A percentile compares a stretch with the other conserved stretches of the same genome.
Evolutionary conservation across 192 early-diverging fungal species (phyloP).

Genomic region (Kickxella alabastrina): DNA sequence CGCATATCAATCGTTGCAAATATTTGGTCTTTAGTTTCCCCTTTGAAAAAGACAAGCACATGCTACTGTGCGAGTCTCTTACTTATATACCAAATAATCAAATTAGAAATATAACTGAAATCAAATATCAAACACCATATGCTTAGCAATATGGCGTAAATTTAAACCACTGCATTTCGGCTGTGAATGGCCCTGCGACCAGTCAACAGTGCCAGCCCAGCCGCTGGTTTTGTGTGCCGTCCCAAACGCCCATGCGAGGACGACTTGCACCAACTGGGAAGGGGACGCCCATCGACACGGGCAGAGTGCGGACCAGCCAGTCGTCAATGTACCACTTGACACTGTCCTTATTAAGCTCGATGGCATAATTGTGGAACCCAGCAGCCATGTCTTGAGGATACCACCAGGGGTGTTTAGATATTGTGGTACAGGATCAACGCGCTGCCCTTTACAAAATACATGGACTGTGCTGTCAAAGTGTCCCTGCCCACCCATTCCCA

Average conservation of each 20-base stretch:
- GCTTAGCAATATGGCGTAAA: too few relatives aligned
- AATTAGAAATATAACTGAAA: too few relatives aligned
- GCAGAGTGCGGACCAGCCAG: slow-evolving; percentile 45
- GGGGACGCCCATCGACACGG: slow-evolving; percentile 11
- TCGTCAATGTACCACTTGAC: slow-evolving; percentile 60
- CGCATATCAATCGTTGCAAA: too few relatives aligned
- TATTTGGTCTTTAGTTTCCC: too few relatives aligned
- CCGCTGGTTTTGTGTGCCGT: slow-evolving; percentile 41
- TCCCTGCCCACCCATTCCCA: slow-evolving; percentile 63
- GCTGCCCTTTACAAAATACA: slow-evolving; percentile 55
- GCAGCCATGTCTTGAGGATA: slow-evolving; percentile 34
- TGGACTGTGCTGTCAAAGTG: slow-evolving; percentile 46
- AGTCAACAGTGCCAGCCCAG: slow-evolving; percentile 50
- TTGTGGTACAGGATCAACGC: slow-evolving; percentile 30
- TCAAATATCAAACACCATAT: too few relatives aligned
- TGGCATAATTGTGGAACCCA: slow-evolving; percentile 55
- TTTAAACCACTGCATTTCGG: too few relatives aligned
- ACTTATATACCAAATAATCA: too few relatives aligned
- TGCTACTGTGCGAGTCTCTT: too few relatives aligned
- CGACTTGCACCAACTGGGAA: slow-evolving; percentile 31
- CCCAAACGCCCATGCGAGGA: slow-evolving; percentile 50
- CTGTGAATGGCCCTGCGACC: slow-evolving; percentile 27
- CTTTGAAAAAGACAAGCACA: too few relatives aligned
- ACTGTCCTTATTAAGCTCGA: slow-evolving; percentile 54
- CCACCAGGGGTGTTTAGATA: slow-evolving; percentile 34